A percentile compares a stretch with the other conserved stretches of the same genome.
Conservation (phyloP, 2,329 filamentous ascomycete species). For the Talaromyces sp. region DNA sequence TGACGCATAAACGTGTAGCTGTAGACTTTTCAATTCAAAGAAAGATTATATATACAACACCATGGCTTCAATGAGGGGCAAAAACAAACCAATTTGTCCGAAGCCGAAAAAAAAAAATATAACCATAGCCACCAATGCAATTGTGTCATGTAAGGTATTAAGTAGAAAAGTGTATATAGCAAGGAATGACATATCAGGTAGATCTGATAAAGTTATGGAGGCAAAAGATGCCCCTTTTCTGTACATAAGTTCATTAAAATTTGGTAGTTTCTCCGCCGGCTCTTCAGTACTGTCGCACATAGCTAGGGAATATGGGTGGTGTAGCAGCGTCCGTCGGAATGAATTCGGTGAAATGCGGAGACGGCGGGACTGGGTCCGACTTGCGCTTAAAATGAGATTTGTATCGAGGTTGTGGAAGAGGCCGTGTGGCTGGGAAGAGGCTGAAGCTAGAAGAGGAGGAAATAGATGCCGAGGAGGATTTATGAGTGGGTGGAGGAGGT, state of each 20-base stretch:
- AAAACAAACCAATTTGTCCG: neutral
- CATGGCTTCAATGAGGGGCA: neutral
- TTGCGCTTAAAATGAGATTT: conserved; percentile 20
- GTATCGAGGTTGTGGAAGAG: conserved; percentile 14
- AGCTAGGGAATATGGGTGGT: conserved; percentile 18
- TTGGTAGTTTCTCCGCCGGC: neutral
- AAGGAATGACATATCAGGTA: neutral
- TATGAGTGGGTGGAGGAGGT: conserved; percentile 1
- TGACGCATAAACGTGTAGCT: neutral
- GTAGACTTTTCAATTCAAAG: neutral
- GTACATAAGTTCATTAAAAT: neutral
- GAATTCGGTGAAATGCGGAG: conserved; percentile 23
- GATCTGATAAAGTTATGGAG: neutral
- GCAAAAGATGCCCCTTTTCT: neutral
- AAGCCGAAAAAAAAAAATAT: neutral
- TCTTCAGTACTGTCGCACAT: conserved; percentile 8
- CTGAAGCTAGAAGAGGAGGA: conserved; percentile 15
- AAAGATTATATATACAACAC: neutral
- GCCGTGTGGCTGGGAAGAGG: conserved; percentile 11
- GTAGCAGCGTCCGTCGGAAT: conserved; percentile 12
- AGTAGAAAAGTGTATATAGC: neutral
- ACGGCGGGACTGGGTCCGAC: conserved; percentile 22
- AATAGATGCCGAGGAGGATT: conserved; percentile 1
- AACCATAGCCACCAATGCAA: conserved; percentile 7
- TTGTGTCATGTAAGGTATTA: conserved; percentile 1